These are phyloP conservation scores for Schizochytrium sp. DNA, from an alignment of 108 stramenopile genomes.

Conservation along the genomic window DNA sequence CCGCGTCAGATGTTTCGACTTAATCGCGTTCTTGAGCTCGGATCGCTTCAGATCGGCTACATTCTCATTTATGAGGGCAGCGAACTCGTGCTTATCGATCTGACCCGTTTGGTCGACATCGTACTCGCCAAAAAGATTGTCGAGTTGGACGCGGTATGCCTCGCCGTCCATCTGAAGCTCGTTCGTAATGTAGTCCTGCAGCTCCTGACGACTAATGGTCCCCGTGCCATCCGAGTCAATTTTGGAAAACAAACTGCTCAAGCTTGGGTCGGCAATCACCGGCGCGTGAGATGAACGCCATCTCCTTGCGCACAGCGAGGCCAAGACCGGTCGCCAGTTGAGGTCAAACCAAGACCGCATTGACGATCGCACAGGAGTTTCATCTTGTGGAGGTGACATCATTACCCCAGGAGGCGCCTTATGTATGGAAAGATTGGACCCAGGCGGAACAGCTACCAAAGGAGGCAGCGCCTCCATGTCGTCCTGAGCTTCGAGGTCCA, in stretches of 20 bases:
- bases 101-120: neutral
- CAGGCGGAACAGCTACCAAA: neutral
- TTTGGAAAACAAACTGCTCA: neutral
- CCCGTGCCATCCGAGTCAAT: neutral
- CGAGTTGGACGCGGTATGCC: neutral
- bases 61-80: neutral
- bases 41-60: neutral
- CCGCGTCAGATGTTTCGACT: neutral
- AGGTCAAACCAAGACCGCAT: neutral
- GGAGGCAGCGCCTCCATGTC: neutral
- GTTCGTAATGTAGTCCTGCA: neutral
- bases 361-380: neutral
- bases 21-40: neutral
- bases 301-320: neutral
- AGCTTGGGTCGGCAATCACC: neutral
- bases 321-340: neutral
- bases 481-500: neutral
- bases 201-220: neutral
- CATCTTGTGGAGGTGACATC: neutral
- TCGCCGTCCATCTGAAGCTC: neutral
- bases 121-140: neutral
- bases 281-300: neutral
- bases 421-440: too few relatives aligned
- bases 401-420: too few relatives aligned
- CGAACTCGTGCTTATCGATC: neutral